Evolutionary conservation across 495 filamentous ascomycete genomes (phyloP), one percentile per base, ranked within the genome.

Genomic region (Astrothelium macrocarpum): DNA sequence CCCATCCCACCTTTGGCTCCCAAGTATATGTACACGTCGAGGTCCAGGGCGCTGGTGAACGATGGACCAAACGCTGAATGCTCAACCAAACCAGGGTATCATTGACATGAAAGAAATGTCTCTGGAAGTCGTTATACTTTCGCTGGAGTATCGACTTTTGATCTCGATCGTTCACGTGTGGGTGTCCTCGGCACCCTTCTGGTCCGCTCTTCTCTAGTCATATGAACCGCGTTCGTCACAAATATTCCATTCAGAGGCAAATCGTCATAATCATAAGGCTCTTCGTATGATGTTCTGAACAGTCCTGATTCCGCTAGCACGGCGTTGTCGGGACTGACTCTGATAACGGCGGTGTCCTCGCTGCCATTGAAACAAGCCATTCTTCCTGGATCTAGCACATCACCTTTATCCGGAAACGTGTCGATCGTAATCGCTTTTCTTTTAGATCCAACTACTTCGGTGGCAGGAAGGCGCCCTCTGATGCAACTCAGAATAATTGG

Each of bases 401-500:
- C 49, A 20, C 49, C 49, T 29, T 56, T 56, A n/a, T 26, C 49
- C 5, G 5, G 5, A 23, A 49, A 49, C 14, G 45, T 49, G 20
- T 49, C n/a, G 45, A 14, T 5, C 20, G 45, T 20, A 18, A 5
- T 23, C 10, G 9, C 10, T 5, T 56, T 56, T 20, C 49, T 56
- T 16, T 5, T 29, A 20, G 9, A 29, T 2, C 25, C 25, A 29
- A 16, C 25, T 28, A 56, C 25, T 29, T 56, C 49, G 25, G 49
- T 56, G 9, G 49, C 49, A 10, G 49, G 25, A n/a, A 56, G 26
- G 16, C 49, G 49, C 29, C 49, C 49, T 29, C 49, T 56, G n/a
- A 56, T 56, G 20, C 49, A 56, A 10, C 25, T 56, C 5, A 56
- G 49, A 16, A 56, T 29, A 20, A 66, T 42, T 29, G 64, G 64